Base-by-base conservation (phyloP, 176 grass and related monocot genomes). In the Otatea glauca region DNA sequence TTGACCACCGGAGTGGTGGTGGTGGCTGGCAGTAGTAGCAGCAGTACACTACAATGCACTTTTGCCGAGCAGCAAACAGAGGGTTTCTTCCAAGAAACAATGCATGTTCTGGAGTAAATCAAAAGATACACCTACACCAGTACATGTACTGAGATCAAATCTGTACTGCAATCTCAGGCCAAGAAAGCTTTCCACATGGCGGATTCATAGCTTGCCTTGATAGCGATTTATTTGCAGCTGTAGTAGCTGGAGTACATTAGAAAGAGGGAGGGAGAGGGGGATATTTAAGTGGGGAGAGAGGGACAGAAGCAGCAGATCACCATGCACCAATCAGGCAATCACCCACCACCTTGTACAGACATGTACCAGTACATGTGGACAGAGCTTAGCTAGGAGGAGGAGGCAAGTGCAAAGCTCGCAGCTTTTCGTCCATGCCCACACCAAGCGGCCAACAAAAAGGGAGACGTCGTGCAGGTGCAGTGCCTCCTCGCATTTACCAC, bases 371-470 rank as follows among this genome's bases (percentile, higher is more conserved):
- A 77, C 74, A 77, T 61, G 54, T 27, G 54, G 51, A 18, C 1
- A 53, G 9, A 58, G 20, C 0, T 54, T n/a, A 14, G 24, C 13
- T 17, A 45, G 16, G 83, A 43, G 48, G 82, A 55, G 32, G 35
- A 9, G 35, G 53, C 42, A 63, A 50, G 67, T 72, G 84, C 84
- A 53, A 29, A 39, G 62, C 20, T 45, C 47, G 72, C 72, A 78
- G 66, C 74, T 75, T 89, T 85, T 82, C 88, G 82, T 70, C 85
- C 70, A 20, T 62, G 76, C 88, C 61, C 82, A 68, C 68, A 32
- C 76, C 76, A 85, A 51, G 84, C 38, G 66, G 14, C 67, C 81
- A 47, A 29, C 81, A 9, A 80, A 74, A 80, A 85, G 53, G 69
- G 32, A 32, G 49, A 50, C 81, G 76, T 79, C 41, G 25, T 35